Evolutionary conservation across 352 stramenopile genomes (phyloP), one percentile per base, ranked within the genome.

Genomic region (Thraustochytrium striatum): DNA sequence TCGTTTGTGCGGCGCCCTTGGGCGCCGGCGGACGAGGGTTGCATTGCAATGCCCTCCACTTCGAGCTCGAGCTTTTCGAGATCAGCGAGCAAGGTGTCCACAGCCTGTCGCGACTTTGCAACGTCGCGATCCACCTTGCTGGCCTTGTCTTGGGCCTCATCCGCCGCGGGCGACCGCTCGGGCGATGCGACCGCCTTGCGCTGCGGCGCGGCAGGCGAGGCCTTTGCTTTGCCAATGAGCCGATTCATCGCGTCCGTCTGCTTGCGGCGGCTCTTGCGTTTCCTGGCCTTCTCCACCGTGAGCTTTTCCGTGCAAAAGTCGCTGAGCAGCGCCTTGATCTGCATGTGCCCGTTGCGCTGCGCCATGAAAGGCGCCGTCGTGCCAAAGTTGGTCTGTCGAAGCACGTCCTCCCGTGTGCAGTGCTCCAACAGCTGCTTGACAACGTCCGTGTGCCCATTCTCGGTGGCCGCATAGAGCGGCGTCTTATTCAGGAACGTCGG

Each of bases 341-440:
- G 28, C 72, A 79, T 72, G 72, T 57, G 41, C 1, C 72, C 72
- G 28, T 81, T 81, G 13, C 72, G 25, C 50, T 81, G 58, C 28
- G 72, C 72, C 72, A 81, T 81, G 35, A 81, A 81, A 16, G 62
- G 72, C n/a, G 72, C 72, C 8, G 72, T 81, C 1, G 72, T 81
- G 16, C 72, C 72, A 81, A 81, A 81, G 62, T 81, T 81, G n/a
- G 72, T 81, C 33, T 81, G 58, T 21, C 81, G 72, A 5, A 82
- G 50, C 8, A 81, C 58, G n/a, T 81, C 33, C 30, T 81, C 62
- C n/a, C 72, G 72, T 16, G 58, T 81, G 28, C 58, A 79, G 21
- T 79, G 28, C 5, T 52, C 8, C 11, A 81, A 38, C 33, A 81
- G 52, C 47, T 21, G 25, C 35, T 58, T 72, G 21, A 72, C 50